Base-by-base conservation (phyloP, 2,329 filamentous ascomycete species). In the Mycosphaerelloides madeirae region DNA sequence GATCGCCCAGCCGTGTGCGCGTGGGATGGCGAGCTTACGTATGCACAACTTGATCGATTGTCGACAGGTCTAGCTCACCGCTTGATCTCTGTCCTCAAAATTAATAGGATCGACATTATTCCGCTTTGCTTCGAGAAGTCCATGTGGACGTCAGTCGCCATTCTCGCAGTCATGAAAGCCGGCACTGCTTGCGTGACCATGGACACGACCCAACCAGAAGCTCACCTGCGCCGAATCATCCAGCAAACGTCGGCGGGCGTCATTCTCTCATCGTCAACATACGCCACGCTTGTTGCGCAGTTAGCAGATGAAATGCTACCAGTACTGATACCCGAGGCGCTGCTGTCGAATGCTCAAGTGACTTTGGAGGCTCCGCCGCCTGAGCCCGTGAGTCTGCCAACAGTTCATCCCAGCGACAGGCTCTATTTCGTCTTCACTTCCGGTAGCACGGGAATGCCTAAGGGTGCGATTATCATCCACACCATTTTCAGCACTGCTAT, bases 391-490 rank as follows among this genome's bases (percentile, higher is more conserved):
- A n/a, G n/a, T n/a, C 38, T 49, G 11, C 43, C 39, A 15, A 9
- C 2, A 15, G 38, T 48, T 4, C 16, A 41, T 4, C 28, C 38
- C 2, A 12, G 15, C 16, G 38, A 49, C 29, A 14, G 25, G 3
- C 22, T 50, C 29, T 53, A 43, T 20, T 28, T 53, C 13, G 37
- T 50, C n/a, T 50, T 50, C 36, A 53, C 48, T 6, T 48, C 44
- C 6, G 87, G 87, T 2, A 90, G 83, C 29, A 53, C 50, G 2
- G 41, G 34, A 11, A 16, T n/a, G 20, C 44, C 41, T 3, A 47
- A 43, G 14, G 37, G 48, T 13, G 44, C 37, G 6, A 20, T 31
- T 19, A 35, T 44, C 11, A 38, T 18, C 4, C 39, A 48, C 28
- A 13, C 37, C 18, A 54, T 43, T 22, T 34, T 51, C 28, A 12